Conservation (phyloP, 371 early-diverging fungal genomes). For the Smittium mucronatum region DNA sequence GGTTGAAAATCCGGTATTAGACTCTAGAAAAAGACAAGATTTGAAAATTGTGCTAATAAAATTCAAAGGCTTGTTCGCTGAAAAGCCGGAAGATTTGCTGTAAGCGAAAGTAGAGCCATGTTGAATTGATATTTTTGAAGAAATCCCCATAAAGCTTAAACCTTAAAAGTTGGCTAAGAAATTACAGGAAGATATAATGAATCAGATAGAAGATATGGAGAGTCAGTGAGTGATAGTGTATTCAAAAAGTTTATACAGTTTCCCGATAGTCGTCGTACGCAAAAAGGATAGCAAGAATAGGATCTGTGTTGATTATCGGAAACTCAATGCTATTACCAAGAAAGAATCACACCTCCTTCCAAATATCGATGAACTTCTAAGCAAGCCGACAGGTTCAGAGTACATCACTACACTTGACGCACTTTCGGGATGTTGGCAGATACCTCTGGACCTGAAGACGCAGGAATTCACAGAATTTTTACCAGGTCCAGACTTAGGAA, state of each 20-base stretch:
- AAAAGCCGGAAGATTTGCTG: conserved; percentile 4
- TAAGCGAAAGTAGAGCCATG: conserved; percentile 1
- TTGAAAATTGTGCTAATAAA: too few relatives aligned
- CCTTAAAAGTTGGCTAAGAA: not conserved
- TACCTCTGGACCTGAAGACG: not conserved
- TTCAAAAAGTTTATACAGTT: conserved; percentile 20
- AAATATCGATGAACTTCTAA: conserved; percentile 24
- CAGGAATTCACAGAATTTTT: not conserved
- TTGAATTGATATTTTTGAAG: not conserved
- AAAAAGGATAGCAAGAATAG: conserved; percentile 33
- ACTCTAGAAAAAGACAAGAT: too few relatives aligned
- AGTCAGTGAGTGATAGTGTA: not conserved
- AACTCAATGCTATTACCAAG: conserved; percentile 34
- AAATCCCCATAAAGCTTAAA: not conserved
- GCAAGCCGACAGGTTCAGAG: conserved; percentile 14
- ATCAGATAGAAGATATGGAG: conserved; percentile 3
- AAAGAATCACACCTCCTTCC: conserved; percentile 33
- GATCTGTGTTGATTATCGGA: conserved; percentile 37
- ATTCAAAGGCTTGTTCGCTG: not conserved
- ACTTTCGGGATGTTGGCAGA: conserved; percentile 5
- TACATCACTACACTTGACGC: conserved; percentile 20
- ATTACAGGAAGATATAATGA: not conserved
- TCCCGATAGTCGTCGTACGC: conserved; percentile 31
- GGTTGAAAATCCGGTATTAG: too few relatives aligned
- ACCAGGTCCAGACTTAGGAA: not conserved